Conservation (phyloP, 129 eudicot genomes). For the Flaveria robusta region DNA sequence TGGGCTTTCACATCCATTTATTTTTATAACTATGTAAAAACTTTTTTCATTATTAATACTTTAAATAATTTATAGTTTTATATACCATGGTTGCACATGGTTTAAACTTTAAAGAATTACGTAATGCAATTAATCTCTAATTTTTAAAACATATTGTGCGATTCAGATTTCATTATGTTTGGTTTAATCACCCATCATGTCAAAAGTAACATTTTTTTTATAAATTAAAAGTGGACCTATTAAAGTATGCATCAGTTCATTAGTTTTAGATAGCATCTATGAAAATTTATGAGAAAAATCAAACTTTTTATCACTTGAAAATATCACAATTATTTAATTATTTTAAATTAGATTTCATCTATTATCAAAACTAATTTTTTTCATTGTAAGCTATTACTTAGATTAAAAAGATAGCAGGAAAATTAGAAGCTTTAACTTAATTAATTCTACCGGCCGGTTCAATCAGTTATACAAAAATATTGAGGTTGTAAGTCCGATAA, state of each 20-base stretch:
- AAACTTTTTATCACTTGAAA: too few relatives aligned
- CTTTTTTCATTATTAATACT: not conserved
- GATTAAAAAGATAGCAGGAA: too few relatives aligned
- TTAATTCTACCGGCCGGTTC: too few relatives aligned
- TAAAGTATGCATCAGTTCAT: not conserved
- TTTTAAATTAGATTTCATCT: too few relatives aligned
- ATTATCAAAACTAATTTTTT: too few relatives aligned
- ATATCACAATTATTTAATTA: too few relatives aligned
- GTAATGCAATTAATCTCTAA: constrained; percentile 8
- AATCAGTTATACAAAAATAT: too few relatives aligned
- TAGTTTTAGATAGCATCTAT: not conserved
- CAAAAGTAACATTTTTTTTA: constrained; percentile 26
- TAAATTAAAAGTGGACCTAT: not conserved
- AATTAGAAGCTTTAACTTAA: too few relatives aligned
- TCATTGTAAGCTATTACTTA: too few relatives aligned
- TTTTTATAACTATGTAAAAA: not conserved
- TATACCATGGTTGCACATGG: constrained; percentile 34
- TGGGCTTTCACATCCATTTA: constrained; percentile 33
- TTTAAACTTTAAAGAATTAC: constrained; percentile 22
- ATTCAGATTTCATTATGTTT: constrained; percentile 34
- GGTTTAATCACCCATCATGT: constrained; percentile 23
- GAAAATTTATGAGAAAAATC: too few relatives aligned
- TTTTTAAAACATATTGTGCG: constrained; percentile 28
- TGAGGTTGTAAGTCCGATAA: too few relatives aligned
- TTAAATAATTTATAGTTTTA: not conserved